Percentiles rank a stretch among this genome's conserved stretches.
Evolutionary conservation across 2,329 filamentous ascomycete genomes (phyloP).

Genomic region (Niveomyces coronatus): DNA sequence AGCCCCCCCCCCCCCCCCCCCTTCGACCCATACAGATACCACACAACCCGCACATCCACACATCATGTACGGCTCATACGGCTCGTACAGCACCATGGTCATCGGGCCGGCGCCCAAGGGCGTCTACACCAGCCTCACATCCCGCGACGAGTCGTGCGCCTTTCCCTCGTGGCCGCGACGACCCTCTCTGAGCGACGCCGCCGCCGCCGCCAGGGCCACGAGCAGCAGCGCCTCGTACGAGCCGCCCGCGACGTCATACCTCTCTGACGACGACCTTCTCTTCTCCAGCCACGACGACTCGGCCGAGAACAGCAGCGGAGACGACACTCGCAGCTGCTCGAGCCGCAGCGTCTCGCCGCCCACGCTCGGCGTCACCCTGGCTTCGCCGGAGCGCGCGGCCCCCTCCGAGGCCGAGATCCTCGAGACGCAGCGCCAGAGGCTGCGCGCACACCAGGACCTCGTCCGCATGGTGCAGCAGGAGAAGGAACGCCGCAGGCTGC

Average conservation of each 20-base stretch:
- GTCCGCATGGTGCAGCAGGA: conserved; percentile 39
- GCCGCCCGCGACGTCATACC: conserved; percentile 40
- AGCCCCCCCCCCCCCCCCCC: too few relatives aligned
- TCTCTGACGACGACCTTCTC: conserved; percentile 56
- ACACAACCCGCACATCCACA: conserved; percentile 15
- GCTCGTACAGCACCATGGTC: conserved; percentile 40
- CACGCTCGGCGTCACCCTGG: conserved; percentile 12
- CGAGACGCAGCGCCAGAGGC: conserved; percentile 39
- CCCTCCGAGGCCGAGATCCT: conserved; percentile 37
- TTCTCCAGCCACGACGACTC: conserved; percentile 26
- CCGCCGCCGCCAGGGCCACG: too few relatives aligned
- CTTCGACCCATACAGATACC: too few relatives aligned
- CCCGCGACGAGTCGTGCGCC: conserved; percentile 38
- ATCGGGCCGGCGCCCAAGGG: conserved; percentile 34
- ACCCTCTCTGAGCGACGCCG: conserved; percentile 36
- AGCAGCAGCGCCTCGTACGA: conserved; percentile 27
- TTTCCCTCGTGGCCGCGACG: conserved; percentile 50
- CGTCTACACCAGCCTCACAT: conserved; percentile 29
- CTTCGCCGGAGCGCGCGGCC: conserved; percentile 22
- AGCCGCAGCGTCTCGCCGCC: conserved; percentile 29
- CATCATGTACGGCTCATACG: conserved; percentile 40
- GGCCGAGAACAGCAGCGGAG: conserved; percentile 43
- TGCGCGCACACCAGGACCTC: conserved; percentile 41
- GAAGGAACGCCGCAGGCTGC: conserved; percentile 43
- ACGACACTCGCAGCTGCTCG: conserved; percentile 35